These are phyloP conservation scores for Millerozyma acaciae DNA, from an alignment of 805 yeast genomes.

Conservation along the genomic window DNA sequence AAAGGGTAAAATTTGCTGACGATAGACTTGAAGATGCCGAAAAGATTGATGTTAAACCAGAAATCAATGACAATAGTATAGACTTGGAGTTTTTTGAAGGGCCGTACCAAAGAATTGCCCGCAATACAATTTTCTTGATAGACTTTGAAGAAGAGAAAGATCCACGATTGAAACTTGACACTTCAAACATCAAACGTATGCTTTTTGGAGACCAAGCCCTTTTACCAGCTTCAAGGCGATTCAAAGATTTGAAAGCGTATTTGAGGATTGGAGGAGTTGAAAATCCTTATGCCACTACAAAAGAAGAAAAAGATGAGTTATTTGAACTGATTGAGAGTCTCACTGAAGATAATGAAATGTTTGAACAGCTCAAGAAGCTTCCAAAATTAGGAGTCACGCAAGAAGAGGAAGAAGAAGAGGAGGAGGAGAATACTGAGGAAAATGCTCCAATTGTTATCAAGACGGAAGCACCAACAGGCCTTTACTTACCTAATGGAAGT, in stretches of 20 bases:
- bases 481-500: slow-evolving; percentile 64
- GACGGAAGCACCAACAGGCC: slow-evolving; percentile 74
- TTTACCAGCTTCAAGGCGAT: slow-evolving; percentile 49
- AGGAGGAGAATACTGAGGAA: slow-evolving; percentile 41
- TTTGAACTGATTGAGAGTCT: slow-evolving; percentile 31
- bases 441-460: slow-evolving; percentile 41
- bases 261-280: slow-evolving; percentile 37
- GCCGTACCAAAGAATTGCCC: slow-evolving; percentile 59
- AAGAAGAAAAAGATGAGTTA: slow-evolving; percentile 31
- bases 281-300: slow-evolving; percentile 33
- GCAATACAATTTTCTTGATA: slow-evolving; percentile 52
- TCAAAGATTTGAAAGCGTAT: slow-evolving; percentile 52
- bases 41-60: too few relatives aligned
- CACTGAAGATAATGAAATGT: slow-evolving; percentile 33
- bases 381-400: slow-evolving; percentile 62
- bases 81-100: slow-evolving; percentile 61
- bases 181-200: slow-evolving; percentile 23
- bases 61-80: too few relatives aligned
- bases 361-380: slow-evolving; percentile 41
- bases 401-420: slow-evolving; percentile 42
- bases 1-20: slow-evolving; percentile 23
- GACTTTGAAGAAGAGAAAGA: slow-evolving; percentile 39
- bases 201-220: slow-evolving; percentile 62
- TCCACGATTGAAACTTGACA: slow-evolving; percentile 14
- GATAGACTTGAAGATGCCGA: slow-evolving; percentile 9